Conservation (phyloP, 2,329 filamentous ascomycete genomes). For the Colletotrichum sp. region DNA sequence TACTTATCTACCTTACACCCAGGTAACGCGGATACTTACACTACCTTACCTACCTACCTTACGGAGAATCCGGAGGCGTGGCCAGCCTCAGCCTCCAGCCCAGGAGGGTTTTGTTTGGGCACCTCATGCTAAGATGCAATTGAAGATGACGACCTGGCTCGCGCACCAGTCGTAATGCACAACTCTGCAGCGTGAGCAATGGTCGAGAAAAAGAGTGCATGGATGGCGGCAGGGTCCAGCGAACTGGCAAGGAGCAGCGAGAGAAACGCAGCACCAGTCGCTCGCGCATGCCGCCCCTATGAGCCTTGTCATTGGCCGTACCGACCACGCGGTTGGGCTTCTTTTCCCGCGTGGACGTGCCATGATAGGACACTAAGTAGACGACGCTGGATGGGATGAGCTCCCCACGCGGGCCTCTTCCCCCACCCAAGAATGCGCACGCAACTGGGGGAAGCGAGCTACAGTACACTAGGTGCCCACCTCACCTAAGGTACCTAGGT, state of each 20-base stretch:
- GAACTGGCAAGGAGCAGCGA: not conserved
- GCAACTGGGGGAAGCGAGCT: too few relatives aligned
- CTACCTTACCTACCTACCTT: not conserved
- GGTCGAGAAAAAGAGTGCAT: not conserved
- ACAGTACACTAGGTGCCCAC: too few relatives aligned
- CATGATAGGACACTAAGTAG: not conserved
- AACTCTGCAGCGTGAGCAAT: not conserved
- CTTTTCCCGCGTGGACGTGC: not conserved
- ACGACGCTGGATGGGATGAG: not conserved
- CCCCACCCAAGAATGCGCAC: not conserved
- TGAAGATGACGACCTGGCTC: not conserved
- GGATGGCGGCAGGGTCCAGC: not conserved
- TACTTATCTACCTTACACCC: not conserved
- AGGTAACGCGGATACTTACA: not conserved
- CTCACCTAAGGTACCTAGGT: not conserved
- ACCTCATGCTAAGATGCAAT: not conserved
- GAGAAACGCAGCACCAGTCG: constrained; percentile 4
- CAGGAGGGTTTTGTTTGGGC: not conserved
- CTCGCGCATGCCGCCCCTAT: constrained; percentile 8
- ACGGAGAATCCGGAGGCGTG: not conserved
- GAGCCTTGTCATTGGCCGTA: constrained; percentile 1
- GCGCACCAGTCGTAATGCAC: not conserved
- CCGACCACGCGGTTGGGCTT: not conserved
- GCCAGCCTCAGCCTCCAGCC: not conserved
- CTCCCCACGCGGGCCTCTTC: not conserved